Evolutionary conservation across 2,329 filamentous ascomycete species (phyloP).

Genomic region (Botrytis hyacinthi): DNA sequence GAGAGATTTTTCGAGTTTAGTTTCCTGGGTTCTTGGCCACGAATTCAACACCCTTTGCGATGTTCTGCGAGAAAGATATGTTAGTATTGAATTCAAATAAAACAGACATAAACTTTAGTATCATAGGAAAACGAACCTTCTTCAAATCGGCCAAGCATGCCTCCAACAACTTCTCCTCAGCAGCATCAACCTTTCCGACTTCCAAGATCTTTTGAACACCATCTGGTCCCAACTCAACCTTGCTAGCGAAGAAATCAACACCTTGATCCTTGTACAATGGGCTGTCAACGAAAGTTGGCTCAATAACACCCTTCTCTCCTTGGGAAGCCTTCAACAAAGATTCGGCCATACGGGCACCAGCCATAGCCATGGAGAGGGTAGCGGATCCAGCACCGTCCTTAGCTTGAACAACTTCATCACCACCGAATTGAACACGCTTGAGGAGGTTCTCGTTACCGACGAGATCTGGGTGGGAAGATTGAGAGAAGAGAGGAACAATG

Average conservation of each 20-base stretch:
- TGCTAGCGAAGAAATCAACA: constrained; percentile 93
- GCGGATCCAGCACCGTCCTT: constrained; percentile 97
- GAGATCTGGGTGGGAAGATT: constrained; percentile 84
- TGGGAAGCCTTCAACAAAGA: constrained; percentile 87
- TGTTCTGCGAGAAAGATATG: constrained; percentile 95
- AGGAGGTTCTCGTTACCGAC: constrained; percentile 75
- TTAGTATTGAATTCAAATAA: constrained; percentile 80
- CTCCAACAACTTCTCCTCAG: constrained; percentile 88
- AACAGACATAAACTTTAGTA: constrained; percentile 49
- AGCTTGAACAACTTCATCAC: constrained; percentile 98
- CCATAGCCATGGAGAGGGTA: constrained; percentile 98
- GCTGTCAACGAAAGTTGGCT: constrained; percentile 96
- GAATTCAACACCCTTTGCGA: constrained; percentile 90
- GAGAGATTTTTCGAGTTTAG: constrained; percentile 17
- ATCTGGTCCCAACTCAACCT: constrained; percentile 92
- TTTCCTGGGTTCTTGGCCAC: constrained; percentile 38
- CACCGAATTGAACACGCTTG: constrained; percentile 91
- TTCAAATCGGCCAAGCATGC: constrained; percentile 79
- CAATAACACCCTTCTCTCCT: constrained; percentile 90
- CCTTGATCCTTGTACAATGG: constrained; percentile 98
- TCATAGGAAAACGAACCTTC: constrained; percentile 45
- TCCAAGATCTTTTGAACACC: constrained; percentile 92
- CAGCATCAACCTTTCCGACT: constrained; percentile 77
- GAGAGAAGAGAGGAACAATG: constrained; percentile 96
- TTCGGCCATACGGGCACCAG: constrained; percentile 81